Base-by-base conservation (phyloP, 1,284 basidiomycete species). In the Microbotryum lychnidis-dioicae region DNA sequence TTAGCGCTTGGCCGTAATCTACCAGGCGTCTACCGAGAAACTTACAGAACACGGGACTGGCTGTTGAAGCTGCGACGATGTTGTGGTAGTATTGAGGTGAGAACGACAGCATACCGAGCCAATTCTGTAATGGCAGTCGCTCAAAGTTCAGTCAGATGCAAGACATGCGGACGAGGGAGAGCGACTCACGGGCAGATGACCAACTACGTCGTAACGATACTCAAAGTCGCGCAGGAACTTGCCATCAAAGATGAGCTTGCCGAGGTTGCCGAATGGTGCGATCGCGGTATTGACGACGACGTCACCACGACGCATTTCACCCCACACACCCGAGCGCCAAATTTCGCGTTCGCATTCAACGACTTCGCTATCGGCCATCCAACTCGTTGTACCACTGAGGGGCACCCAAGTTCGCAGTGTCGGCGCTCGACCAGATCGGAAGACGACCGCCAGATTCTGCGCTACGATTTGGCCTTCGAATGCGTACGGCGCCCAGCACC, bases 21-120 rank as follows among this genome's bases (percentile, higher is more conserved):
- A 5, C 6, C 23, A 8, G 21, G 46, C 23, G 16, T 42, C 31
- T 31, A 31, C 27, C 27, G 6, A 31, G 8, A n/a, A 23, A 56
- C 58, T 18, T 25, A 67, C 65, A 71, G 27, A 69, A 58, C 53
- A 72, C 62, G 5, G 71, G 71, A 27, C 66, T 61, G 12, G 66
- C 44, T 0, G 65, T 73, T 18, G 73, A 69, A 5, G 70, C 65
- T 1, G 72, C 72, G 42, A 78, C 57, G 5, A 77, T 68, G 61
- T 75, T 74, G 71, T 77, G 76, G 62, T 70, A 78, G 69, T 74
- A 74, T 29, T 71, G 71, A 1, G 76, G 76, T 12, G 75, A 66
- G 52, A 72, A 74, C 1, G 61, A n/a, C 33, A 78, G 67, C 56
- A 70, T 64, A 58, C 77, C 74, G 57, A 77, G 61, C 75, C 75